Evolutionary conservation across 2,329 filamentous ascomycete genomes (phyloP).

Genomic region (Clonostachys chloroleuca): DNA sequence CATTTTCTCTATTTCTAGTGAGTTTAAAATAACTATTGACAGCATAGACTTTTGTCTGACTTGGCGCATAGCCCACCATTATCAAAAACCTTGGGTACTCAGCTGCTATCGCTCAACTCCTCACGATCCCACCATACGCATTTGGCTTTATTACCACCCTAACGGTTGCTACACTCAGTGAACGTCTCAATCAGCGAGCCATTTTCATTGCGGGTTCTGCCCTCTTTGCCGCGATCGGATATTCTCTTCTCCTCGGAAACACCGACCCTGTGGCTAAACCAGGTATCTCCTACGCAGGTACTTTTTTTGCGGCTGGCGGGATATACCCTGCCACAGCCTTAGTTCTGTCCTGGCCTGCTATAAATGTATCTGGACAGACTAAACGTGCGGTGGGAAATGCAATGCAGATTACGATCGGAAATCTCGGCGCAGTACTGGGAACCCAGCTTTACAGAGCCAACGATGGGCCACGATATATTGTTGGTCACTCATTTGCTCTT

Average conservation of each 20-base stretch:
- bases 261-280: slow-evolving; percentile 51
- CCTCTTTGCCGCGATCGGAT: slow-evolving; percentile 62
- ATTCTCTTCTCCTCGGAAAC: slow-evolving; percentile 54
- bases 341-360: slow-evolving; percentile 73
- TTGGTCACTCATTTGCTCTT: slow-evolving; percentile 59
- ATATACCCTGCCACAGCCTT: slow-evolving; percentile 80
- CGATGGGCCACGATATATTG: slow-evolving; percentile 20
- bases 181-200: slow-evolving; percentile 44
- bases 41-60: slow-evolving; percentile 58
- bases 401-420: slow-evolving; percentile 57
- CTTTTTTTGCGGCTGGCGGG: slow-evolving; percentile 71
- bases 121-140: slow-evolving; percentile 58
- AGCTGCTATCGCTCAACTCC: slow-evolving; percentile 55
- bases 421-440: slow-evolving; percentile 55
- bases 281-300: slow-evolving; percentile 65
- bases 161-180: slow-evolving; percentile 47
- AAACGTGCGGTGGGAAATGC: slow-evolving; percentile 66
- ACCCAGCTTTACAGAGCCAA: slow-evolving; percentile 56
- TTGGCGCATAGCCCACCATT: slow-evolving; percentile 61
- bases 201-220: slow-evolving; percentile 56
- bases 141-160: slow-evolving; percentile 58
- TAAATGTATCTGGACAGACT: slow-evolving; percentile 64
- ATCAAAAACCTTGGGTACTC: slow-evolving; percentile 55
- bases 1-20: slow-evolving; percentile 58
- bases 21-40: slow-evolving; percentile 55